Percentiles rank a stretch among this genome's conserved stretches.
phyloP scores from a whole-genome alignment of 1,284 basidiomycete genomes.

The Microbotryomycetes sp. region DNA sequence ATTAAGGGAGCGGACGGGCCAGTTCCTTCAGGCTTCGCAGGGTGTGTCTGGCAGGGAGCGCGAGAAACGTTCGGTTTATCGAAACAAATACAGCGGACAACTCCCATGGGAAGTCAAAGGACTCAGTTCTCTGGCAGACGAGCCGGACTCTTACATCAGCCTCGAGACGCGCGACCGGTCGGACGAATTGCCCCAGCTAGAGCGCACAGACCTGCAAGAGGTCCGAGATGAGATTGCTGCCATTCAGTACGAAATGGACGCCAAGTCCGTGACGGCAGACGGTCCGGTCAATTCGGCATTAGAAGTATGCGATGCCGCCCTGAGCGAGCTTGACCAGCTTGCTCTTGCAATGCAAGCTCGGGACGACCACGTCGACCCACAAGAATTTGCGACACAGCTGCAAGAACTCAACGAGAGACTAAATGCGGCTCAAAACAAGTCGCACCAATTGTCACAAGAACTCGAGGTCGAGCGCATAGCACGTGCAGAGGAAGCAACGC shows the following conservation, averaged over 20 bases:
- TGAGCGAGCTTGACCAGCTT: conserved; percentile 52
- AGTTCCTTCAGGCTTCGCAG: conserved; percentile 20
- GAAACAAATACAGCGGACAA: conserved; percentile 30
- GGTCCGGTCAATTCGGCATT: conserved; percentile 1
- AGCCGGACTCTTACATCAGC: conserved; percentile 20
- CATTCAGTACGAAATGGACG: conserved; percentile 2
- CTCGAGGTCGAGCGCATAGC: conserved; percentile 29
- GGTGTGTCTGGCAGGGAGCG: conserved; percentile 23
- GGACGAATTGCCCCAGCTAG: conserved; percentile 28
- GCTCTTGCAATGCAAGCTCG: conserved; percentile 57
- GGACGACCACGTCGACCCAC: background rate
- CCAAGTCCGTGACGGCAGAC: conserved; percentile 1
- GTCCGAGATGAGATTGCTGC: conserved; percentile 19
- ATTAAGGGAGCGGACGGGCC: conserved; percentile 24
- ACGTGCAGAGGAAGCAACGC: conserved; percentile 27
- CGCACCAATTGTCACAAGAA: conserved; percentile 57
- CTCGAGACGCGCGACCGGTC: conserved; percentile 9
- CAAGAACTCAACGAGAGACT: conserved; percentile 52
- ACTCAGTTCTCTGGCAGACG: conserved; percentile 9
- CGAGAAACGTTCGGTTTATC: conserved; percentile 26
- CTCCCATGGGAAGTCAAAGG: conserved; percentile 37
- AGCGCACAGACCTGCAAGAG: conserved; percentile 11
- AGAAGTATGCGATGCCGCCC: background rate
- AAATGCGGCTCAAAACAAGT: conserved; percentile 59
- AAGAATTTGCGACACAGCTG: conserved; percentile 43